Base-by-base conservation (phyloP, 2,329 filamentous ascomycete species). In the Cladosporium colombiae region DNA sequence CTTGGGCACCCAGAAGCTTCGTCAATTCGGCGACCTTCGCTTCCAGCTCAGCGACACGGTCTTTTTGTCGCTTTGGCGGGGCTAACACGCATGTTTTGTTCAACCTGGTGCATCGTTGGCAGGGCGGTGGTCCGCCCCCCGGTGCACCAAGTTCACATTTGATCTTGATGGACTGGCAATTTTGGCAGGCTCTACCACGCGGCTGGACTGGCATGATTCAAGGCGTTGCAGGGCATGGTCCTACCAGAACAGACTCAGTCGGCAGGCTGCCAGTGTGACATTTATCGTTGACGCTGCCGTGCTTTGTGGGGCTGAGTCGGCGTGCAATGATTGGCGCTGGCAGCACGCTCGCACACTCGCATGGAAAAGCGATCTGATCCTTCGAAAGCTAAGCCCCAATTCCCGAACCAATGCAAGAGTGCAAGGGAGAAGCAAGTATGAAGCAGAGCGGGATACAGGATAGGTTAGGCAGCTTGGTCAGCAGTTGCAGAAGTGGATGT, bases 11-110 rank as follows among this genome's bases (percentile, higher is more conserved):
- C 11, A 75, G 68, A 57, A 74, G 61, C 57, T 65, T 63, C 29
- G 72, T 74, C 58, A 75, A 65, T 13, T 68, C 65, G n/a, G 70
- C 72, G 3, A 76, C 71, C 65, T 73, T 68, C 13, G 72, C 71
- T 61, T 76, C 74, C 6, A 76, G 69, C 53, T 75, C 73, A 6
- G 70, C 69, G 16, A 72, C 68, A 23, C 67, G 59, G 62, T 72
- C 68, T 55, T 69, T 70, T 33, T 72, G 70, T 23, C 72, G 67
- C 53, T 71, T 71, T 5, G 73, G 71, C 2, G 65, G 62, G 4
- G 73, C 69, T 4, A 74, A 60, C 1, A 66, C 44, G 67, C 74
- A 76, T 23, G 72, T 67, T 59, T 74, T 73, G 44, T 67, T 66
- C 18, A 74, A 68, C 11, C 74, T 70, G 1, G 66, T 56, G 58